A percentile compares a stretch with the other conserved stretches of the same genome.
Conservation (phyloP, 345 rosid genomes). For the Arabis alpina region DNA sequence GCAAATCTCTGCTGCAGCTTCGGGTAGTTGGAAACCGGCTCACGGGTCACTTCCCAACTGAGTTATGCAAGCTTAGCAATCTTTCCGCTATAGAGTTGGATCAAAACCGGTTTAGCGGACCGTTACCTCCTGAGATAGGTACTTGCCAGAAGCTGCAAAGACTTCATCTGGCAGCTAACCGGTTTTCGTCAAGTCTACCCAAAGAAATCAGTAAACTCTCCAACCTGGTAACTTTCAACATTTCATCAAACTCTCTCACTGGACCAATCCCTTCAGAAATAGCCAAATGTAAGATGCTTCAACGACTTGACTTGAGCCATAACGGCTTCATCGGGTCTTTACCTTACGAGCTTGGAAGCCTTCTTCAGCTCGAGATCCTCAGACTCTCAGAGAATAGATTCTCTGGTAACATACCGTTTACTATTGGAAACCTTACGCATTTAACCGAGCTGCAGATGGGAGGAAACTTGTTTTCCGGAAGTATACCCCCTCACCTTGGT, state of each 20-base stretch:
- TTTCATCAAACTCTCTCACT: constrained; percentile 71
- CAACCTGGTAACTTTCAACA: constrained; percentile 74
- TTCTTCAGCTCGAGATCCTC: constrained; percentile 84
- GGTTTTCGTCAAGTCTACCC: constrained; percentile 64
- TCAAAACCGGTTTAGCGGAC: constrained; percentile 78
- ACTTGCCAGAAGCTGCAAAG: constrained; percentile 73
- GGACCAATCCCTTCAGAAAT: constrained; percentile 75
- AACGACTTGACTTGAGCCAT: constrained; percentile 81
- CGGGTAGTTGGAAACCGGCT: constrained; percentile 68
- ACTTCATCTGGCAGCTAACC: constrained; percentile 76
- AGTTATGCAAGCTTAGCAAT: constrained; percentile 70
- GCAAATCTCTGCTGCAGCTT: constrained; percentile 69
- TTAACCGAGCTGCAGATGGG: constrained; percentile 94
- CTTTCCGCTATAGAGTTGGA: constrained; percentile 79
- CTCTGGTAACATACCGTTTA: constrained; percentile 71
- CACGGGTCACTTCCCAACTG: constrained; percentile 79
- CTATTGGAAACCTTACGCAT: constrained; percentile 73
- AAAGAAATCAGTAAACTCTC: constrained; percentile 77
- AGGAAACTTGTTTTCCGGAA: constrained; percentile 76
- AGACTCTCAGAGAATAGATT: constrained; percentile 79
- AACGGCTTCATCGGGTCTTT: constrained; percentile 68
- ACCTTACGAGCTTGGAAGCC: constrained; percentile 74
- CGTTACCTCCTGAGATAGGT: constrained; percentile 70
- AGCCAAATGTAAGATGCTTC: constrained; percentile 78
- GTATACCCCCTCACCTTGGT: constrained; percentile 78